These are phyloP conservation scores for Lentinus polychrous DNA, from an alignment of 1,284 basidiomycete genomes.

Conservation along the genomic window DNA sequence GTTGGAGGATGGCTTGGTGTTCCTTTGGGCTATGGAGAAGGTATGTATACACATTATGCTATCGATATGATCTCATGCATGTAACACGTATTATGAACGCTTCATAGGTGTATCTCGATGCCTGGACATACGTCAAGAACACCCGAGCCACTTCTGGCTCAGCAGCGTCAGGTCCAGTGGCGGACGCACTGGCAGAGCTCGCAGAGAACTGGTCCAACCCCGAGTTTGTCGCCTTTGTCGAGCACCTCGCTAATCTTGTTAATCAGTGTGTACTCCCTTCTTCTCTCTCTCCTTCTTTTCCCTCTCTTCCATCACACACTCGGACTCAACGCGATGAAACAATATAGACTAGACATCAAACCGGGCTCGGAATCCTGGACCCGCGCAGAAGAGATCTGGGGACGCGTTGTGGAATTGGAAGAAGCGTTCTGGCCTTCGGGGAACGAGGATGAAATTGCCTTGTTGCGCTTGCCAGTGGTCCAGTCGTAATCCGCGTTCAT, in stretches of 20 bases:
- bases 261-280: conserved; percentile 32
- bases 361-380: conserved; percentile 33
- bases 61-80: not conserved
- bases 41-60: too few species aligned
- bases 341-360: conserved; percentile 27
- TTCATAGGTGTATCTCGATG: conserved; percentile 47
- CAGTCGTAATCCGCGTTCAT: too few species aligned
- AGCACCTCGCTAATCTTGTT: conserved; percentile 45
- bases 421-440: conserved; percentile 50
- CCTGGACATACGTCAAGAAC: conserved; percentile 49
- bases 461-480: not conserved
- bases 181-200: conserved; percentile 40
- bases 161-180: conserved; percentile 18
- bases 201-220: conserved; percentile 62
- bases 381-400: conserved; percentile 50
- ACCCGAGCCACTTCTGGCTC: conserved; percentile 3
- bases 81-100: not conserved
- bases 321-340: not conserved
- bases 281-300: not conserved
- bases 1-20: conserved; percentile 59
- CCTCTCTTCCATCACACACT: not conserved
- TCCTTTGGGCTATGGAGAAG: conserved; percentile 76
- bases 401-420: conserved; percentile 52
- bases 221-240: conserved; percentile 58
- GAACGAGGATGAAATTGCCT: conserved; percentile 16